Evolutionary conservation across 208 protist species (phyloP).

Genomic region (Naegleria fowleri): DNA sequence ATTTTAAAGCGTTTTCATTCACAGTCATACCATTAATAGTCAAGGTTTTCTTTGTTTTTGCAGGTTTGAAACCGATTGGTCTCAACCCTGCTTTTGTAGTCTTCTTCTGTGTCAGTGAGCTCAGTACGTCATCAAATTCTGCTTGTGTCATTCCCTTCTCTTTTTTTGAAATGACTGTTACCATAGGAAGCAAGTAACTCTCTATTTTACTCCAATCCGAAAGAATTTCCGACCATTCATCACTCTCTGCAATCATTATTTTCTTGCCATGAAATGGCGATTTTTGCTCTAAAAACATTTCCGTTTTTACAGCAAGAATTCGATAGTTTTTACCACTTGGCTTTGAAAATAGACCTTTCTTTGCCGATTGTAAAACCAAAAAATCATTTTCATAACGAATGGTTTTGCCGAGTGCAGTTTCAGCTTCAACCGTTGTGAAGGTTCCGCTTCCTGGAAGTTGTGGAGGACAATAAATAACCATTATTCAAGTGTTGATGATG

Average conservation of each 20-base stretch:
- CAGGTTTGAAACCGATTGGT: neutral
- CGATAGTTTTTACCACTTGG: neutral
- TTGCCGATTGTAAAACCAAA: neutral
- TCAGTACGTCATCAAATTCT: neutral
- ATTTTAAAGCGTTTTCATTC: neutral
- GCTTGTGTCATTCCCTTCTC: neutral
- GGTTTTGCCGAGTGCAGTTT: neutral
- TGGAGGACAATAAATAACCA: neutral
- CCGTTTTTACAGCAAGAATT: neutral
- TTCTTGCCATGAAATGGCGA: neutral
- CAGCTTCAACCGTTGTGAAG: neutral
- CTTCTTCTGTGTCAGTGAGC: neutral
- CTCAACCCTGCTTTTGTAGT: neutral
- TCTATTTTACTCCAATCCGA: neutral
- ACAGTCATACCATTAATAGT: neutral
- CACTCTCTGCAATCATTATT: neutral
- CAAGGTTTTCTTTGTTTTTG: neutral
- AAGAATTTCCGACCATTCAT: neutral
- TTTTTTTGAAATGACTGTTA: neutral
- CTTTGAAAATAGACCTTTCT: neutral
- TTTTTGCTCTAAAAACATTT: neutral
- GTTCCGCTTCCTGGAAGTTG: neutral
- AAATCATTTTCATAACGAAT: conserved; percentile 3
- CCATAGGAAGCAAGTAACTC: neutral
- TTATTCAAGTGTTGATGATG: too few relatives aligned